Evolutionary conservation across 768 basidiomycete genomes (phyloP), one percentile per base, ranked within the genome.

Genomic region (Xerocomellus chrysenteron): DNA sequence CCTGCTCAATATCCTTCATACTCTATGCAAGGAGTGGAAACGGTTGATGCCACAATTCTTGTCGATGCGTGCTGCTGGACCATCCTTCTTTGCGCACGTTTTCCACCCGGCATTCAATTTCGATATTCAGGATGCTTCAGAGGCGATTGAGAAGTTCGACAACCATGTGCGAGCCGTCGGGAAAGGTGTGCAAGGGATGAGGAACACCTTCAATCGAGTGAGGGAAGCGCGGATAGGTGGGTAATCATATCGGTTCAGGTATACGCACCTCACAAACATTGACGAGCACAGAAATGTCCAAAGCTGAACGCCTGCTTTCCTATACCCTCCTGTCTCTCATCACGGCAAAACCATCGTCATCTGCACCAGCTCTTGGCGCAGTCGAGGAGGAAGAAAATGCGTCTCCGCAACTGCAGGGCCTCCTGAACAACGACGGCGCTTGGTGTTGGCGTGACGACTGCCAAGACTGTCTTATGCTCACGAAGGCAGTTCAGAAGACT

Each of bases 391-490:
- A 83, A 48, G 70, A 72, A 50, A 71, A 73, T 14, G 59, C 71
- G 4, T 65, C 65, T 21, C 62, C 69, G 37, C 78, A 78, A 52
- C 68, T 68, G n/a, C 82, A 78, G 55, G 87, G 88, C 0, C 65
- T 87, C 48, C 63, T 84, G 52, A 93, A 92, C 59, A 75, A 77
- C 10, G 82, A 89, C 26, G 87, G 89, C 1, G 91, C 89, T 4
- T 90, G 92, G 89, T 92, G 91, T 68, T 95, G 92, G 91, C 79
- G 85, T 26, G 90, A 94, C 51, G 79, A 78, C 3, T 93, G 92
- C 67, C 71, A 80, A 67, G 91, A 85, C 37, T 94, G 92, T 67
- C 72, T 93, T n/a, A 80, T 80, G 52, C 73, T 92, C 47, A 91
- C 88, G 2, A 92, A 88, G 64, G 88, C 85, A 0, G 75, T 92